These are phyloP conservation scores for Pythium brassicae DNA, from an alignment of 352 stramenopile species.

Conservation along the genomic window DNA sequence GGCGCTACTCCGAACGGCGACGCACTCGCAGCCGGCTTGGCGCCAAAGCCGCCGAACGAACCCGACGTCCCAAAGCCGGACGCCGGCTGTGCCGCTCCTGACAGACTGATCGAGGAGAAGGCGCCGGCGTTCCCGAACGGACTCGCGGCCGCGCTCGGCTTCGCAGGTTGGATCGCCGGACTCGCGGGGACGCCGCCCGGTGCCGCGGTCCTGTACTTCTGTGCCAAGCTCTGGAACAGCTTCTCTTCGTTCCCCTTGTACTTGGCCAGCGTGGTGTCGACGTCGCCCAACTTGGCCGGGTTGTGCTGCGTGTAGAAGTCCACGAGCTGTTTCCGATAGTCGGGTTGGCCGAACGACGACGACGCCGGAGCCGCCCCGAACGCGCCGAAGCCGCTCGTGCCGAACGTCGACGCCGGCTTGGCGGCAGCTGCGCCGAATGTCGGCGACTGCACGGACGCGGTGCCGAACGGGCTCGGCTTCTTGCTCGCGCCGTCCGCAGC, in stretches of 20 bases:
- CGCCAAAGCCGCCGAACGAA: slow-evolving; percentile 31
- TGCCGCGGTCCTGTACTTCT: slow-evolving; percentile 58
- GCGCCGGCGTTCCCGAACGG: slow-evolving; percentile 60
- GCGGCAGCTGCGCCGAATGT: slow-evolving; percentile 6
- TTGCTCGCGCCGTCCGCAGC: slow-evolving; percentile 2
- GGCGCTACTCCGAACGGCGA: slow-evolving; percentile 44
- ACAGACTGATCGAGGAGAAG: slow-evolving; percentile 32
- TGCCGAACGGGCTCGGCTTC: slow-evolving; percentile 27
- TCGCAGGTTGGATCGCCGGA: slow-evolving; percentile 31
- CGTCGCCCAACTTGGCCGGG: slow-evolving; percentile 77
- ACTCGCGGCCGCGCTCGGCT: slow-evolving; percentile 35
- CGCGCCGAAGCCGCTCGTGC: slow-evolving; percentile 14
- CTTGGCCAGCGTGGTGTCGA: slow-evolving; percentile 86
- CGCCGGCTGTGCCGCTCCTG: slow-evolving; percentile 13
- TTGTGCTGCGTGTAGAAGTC: slow-evolving; percentile 93
- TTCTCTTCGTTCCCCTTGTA: slow-evolving; percentile 86
- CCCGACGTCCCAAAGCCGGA: slow-evolving; percentile 36
- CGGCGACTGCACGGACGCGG: slow-evolving; percentile 4
- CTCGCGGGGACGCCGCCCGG: slow-evolving; percentile 22
- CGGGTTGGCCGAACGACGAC: slow-evolving; percentile 37
- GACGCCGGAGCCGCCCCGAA: slow-evolving; percentile 1
- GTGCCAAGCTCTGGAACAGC: slow-evolving; percentile 63
- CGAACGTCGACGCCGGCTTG: slow-evolving; percentile 7
- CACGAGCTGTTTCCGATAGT: slow-evolving; percentile 67
- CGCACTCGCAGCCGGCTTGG: slow-evolving; percentile 17